Evolutionary conservation across 345 rosid species (phyloP).

Genomic region (Eucalyptus virginea): DNA sequence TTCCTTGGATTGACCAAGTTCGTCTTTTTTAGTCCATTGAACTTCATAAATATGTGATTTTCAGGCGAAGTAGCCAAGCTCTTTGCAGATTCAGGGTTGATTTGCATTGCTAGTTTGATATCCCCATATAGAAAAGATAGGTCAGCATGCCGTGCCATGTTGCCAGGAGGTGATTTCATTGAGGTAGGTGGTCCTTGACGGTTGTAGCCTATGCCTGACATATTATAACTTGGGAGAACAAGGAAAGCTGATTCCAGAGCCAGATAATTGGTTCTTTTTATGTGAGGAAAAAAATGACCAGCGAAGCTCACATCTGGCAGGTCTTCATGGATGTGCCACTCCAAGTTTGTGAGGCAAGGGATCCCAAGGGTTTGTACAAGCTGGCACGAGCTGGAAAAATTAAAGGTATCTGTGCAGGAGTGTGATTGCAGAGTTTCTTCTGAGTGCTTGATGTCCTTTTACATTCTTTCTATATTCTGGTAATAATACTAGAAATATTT

Average conservation of each 20-base stretch:
- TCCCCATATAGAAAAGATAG: conserved; percentile 82
- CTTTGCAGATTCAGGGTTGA: conserved; percentile 76
- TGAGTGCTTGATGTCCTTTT: background rate
- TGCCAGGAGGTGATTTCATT: conserved; percentile 67
- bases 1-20: background rate
- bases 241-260: background rate
- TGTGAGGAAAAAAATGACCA: background rate
- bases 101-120: conserved; percentile 78
- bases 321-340: conserved; percentile 75
- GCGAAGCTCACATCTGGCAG: conserved; percentile 7
- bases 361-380: conserved; percentile 84
- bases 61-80: conserved; percentile 80
- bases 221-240: background rate
- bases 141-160: conserved; percentile 51
- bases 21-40: background rate
- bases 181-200: conserved; percentile 34
- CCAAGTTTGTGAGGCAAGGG: conserved; percentile 65
- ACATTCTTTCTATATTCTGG: background rate
- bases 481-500: background rate
- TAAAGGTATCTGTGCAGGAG: conserved; percentile 28
- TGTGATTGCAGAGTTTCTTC: background rate
- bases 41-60: background rate
- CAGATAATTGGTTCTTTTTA: background rate
- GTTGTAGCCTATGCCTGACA: background rate
- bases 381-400: conserved; percentile 87